Evolutionary conservation across 2,329 filamentous ascomycete genomes (phyloP), one percentile per base, ranked within the genome.

Genomic region (Stagonosporopsis chrysanthemi): DNA sequence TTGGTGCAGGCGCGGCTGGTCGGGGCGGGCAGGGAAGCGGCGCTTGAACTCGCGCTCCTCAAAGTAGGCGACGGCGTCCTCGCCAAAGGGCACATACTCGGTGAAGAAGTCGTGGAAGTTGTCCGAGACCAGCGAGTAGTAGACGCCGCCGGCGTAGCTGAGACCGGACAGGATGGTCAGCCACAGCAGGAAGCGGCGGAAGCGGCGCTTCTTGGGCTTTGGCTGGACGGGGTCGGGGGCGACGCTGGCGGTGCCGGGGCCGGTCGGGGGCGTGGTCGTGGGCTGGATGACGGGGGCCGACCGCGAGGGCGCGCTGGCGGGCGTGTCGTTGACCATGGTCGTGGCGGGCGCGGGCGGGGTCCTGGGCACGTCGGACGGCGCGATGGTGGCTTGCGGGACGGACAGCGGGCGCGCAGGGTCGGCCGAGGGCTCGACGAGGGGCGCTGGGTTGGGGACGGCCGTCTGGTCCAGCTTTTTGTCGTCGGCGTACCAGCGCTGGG

Each of bases 91-190:
- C 17, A 99, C 80, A 77, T 94, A 99, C 80, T 97, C 93, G 70
- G 93, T 98, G 80, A 99, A 99, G 82, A 97, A 95, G 78, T 99
- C 95, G 80, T 99, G 94, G 85, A 98, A 99, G 80, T 92, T 97
- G 82, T 99, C 95, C 73, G 90, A 96, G 78, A 95, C 85, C 64
- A 96, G 87, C 52, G 95, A 94, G 78, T 96, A 95, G 83, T 90
- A 97, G 52, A 97, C 88, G 66, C 94, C 92, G 64, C 92, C 92
- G 53, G 86, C 90, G 70, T 97, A 99, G 36, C 90, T 88, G 41
- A 96, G 78, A 6, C 87, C 86, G 24, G 90, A 88, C 26, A 97
- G 84, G 41, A 97, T 78, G 61, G 93, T 80, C 45, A 97, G 78
- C 52, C 90, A 90, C 64, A 93, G 79, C 56, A 97, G 79, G 73